A percentile compares a stretch with the other conserved stretches of the same genome.
Conservation (phyloP, 1,284 basidiomycete genomes). For the Marasmius sp. region DNA sequence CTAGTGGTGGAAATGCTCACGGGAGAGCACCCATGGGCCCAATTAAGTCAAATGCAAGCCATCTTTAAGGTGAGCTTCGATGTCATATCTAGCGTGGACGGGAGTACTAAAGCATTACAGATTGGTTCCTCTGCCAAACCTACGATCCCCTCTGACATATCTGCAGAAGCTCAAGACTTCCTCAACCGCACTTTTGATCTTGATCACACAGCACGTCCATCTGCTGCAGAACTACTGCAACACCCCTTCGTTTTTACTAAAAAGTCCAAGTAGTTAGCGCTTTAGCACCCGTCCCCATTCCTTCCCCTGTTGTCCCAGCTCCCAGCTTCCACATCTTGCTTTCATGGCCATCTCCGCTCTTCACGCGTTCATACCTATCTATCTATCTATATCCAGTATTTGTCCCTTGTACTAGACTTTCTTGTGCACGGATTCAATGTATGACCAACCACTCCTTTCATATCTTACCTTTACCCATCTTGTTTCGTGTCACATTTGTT, state of each 20-base stretch:
- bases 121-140: slow-evolving; percentile 88
- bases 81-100: background rate
- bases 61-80: slow-evolving; percentile 79
- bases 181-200: slow-evolving; percentile 84
- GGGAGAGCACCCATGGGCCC: slow-evolving; percentile 96
- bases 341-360: background rate
- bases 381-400: background rate
- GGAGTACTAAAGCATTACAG: slow-evolving; percentile 36
- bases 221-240: slow-evolving; percentile 73
- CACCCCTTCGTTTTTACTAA: slow-evolving; percentile 67
- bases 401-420: slow-evolving; percentile 8
- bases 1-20: slow-evolving; percentile 98
- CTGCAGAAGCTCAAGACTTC: slow-evolving; percentile 82
- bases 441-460: background rate
- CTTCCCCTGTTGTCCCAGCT: background rate
- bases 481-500: background rate
- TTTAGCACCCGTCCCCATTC: slow-evolving; percentile 1
- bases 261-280: slow-evolving; percentile 4
- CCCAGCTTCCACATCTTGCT: slow-evolving; percentile 3
- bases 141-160: slow-evolving; percentile 85
- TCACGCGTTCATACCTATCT: background rate
- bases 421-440: slow-evolving; percentile 8
- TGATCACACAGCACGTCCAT: slow-evolving; percentile 80
- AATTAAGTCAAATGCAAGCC: slow-evolving; percentile 98
- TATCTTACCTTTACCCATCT: background rate